Conservation (phyloP, 148 eudicot genomes). For the Vaccinium macrocarpon region DNA sequence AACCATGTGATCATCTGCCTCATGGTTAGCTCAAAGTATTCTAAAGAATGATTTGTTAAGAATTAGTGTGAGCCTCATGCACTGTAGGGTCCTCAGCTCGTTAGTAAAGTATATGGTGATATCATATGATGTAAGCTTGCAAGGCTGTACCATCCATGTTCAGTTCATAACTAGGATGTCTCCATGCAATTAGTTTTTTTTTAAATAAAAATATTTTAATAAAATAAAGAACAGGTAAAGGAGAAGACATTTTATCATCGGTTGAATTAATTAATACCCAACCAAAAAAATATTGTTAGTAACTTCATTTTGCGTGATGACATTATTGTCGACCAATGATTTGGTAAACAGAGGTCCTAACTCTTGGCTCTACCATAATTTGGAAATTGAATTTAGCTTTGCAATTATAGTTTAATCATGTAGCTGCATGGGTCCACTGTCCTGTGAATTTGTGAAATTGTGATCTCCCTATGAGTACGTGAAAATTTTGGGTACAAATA, state of each 20-base stretch:
- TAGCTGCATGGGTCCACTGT: not conserved
- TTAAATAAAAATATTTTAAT: not conserved
- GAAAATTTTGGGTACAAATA: no score
- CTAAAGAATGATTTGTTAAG: no score
- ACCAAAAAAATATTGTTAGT: not conserved
- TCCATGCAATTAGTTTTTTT: not conserved
- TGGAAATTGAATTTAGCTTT: not conserved
- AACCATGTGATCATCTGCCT: conserved; percentile 11
- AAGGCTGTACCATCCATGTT: no score
- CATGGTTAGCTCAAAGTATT: not conserved
- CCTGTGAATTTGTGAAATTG: not conserved
- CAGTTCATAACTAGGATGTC: no score
- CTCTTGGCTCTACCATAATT: not conserved
- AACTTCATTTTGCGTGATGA: not conserved
- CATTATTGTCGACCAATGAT: not conserved
- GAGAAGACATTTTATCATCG: not conserved
- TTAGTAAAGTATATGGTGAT: no score
- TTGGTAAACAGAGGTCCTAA: not conserved
- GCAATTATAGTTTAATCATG: not conserved
- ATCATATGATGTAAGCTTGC: no score
- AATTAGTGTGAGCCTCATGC: no score
- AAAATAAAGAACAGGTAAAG: not conserved
- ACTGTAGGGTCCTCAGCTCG: no score
- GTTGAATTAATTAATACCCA: not conserved
- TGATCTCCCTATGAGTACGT: not conserved